phyloP scores from a whole-genome alignment of 768 basidiomycete genomes.

The Tulasnella sp. region DNA sequence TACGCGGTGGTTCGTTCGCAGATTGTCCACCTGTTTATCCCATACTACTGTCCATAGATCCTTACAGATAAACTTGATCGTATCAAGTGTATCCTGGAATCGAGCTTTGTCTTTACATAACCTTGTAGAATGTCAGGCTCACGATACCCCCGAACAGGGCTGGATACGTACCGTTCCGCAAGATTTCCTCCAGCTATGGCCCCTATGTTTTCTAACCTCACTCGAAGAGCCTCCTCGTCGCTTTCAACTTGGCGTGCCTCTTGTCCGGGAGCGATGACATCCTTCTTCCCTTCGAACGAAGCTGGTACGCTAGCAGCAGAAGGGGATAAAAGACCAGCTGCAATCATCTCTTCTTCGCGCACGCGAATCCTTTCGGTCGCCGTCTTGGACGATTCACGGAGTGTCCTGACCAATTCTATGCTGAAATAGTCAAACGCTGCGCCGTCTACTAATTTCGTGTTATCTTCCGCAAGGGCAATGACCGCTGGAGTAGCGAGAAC shows the following conservation, averaged over 20 bases:
- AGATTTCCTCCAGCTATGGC: slow-evolving; percentile 77
- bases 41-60: slow-evolving; percentile 87
- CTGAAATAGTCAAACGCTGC: slow-evolving; percentile 58
- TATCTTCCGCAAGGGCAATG: slow-evolving; percentile 19
- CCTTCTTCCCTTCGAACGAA: slow-evolving; percentile 27
- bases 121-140: neutral
- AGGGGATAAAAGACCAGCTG: slow-evolving; percentile 54
- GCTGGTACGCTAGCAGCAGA: slow-evolving; percentile 28
- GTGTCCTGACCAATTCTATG: slow-evolving; percentile 62
- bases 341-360: slow-evolving; percentile 66
- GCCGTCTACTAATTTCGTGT: slow-evolving; percentile 18
- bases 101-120: slow-evolving; percentile 45
- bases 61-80: slow-evolving; percentile 92
- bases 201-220: slow-evolving; percentile 70
- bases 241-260: slow-evolving; percentile 35
- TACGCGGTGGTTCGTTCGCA: slow-evolving; percentile 89
- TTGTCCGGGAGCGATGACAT: slow-evolving; percentile 28
- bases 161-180: slow-evolving; percentile 55
- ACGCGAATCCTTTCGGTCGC: slow-evolving; percentile 54
- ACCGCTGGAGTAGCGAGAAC: slow-evolving; percentile 17
- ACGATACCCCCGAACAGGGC: neutral
- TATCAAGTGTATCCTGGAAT: slow-evolving; percentile 75
- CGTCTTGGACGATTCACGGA: slow-evolving; percentile 60
- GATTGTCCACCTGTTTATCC: slow-evolving; percentile 92
- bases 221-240: slow-evolving; percentile 58